phyloP scores from a whole-genome alignment of 78 protist species.

The Anaeramoeba flamelloides region DNA sequence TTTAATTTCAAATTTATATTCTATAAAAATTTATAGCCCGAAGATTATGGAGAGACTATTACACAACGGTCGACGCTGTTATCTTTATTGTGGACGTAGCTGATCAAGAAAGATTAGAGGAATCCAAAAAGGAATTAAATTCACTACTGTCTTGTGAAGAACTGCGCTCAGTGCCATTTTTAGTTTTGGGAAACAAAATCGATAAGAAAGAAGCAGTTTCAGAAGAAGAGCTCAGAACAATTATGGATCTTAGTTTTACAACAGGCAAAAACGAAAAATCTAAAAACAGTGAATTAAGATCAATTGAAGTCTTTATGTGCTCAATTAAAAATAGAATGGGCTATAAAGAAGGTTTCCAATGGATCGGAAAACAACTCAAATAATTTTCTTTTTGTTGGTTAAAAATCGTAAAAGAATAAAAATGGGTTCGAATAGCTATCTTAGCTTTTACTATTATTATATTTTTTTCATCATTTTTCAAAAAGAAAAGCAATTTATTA shows the following conservation, averaged over 20 bases:
- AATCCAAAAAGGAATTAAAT: slow-evolving; percentile 75
- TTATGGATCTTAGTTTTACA: slow-evolving; percentile 62
- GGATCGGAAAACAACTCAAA: slow-evolving; percentile 23
- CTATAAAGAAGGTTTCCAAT: slow-evolving; percentile 78
- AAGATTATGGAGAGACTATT: slow-evolving; percentile 79
- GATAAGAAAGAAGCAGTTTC: slow-evolving; percentile 69
- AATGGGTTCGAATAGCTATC: too few species aligned
- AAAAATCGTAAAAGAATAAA: too few species aligned
- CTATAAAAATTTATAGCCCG: not conserved
- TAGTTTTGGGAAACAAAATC: slow-evolving; percentile 96
- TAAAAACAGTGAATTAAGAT: slow-evolving; percentile 38
- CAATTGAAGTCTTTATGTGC: slow-evolving; percentile 96
- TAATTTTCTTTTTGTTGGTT: slow-evolving; percentile 1
- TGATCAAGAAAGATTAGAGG: slow-evolving; percentile 67
- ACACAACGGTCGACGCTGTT: slow-evolving; percentile 75
- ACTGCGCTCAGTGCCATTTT: slow-evolving; percentile 90
- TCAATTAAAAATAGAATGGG: slow-evolving; percentile 69
- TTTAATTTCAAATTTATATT: too few species aligned
- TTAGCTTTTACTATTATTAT: too few species aligned
- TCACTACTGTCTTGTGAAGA: too few species aligned
- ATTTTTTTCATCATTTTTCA: too few species aligned
- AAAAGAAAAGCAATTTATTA: too few species aligned
- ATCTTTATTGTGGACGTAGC: slow-evolving; percentile 82
- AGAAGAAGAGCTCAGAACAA: slow-evolving; percentile 64
- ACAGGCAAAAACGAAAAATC: slow-evolving; percentile 57